These are phyloP conservation scores for Zymoseptoria pseudotritici DNA, from an alignment of 2,329 filamentous ascomycete genomes.

Conservation along the genomic window DNA sequence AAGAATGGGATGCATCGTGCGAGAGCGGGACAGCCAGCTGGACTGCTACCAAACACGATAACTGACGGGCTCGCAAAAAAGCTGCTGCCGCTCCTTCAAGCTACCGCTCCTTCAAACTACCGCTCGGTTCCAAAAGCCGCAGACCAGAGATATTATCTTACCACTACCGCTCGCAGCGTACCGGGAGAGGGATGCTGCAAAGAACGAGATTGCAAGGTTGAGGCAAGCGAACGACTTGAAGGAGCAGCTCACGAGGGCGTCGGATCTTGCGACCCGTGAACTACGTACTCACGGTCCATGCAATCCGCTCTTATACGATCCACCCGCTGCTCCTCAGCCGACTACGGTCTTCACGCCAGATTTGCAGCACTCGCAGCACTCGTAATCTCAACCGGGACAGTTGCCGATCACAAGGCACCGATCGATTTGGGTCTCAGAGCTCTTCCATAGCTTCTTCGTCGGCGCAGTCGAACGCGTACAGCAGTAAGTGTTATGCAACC, in stretches of 20 bases:
- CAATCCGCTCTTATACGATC: too few relatives aligned
- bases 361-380: background rate
- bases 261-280: too few relatives aligned
- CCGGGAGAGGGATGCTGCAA: slow-evolving; percentile 1
- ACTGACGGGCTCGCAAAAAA: slow-evolving; percentile 4
- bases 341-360: too few relatives aligned
- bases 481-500: too few relatives aligned
- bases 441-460: too few relatives aligned
- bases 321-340: background rate
- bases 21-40: too few relatives aligned
- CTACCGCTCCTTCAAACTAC: slow-evolving; percentile 1
- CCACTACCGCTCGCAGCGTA: slow-evolving; percentile 2
- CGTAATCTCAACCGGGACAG: too few relatives aligned
- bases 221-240: slow-evolving; percentile 1
- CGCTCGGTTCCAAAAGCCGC: background rate
- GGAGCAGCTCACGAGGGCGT: background rate
- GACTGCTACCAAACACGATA: background rate
- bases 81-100: background rate
- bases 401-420: too few relatives aligned
- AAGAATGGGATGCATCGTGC: too few relatives aligned
- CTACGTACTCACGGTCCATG: too few relatives aligned
- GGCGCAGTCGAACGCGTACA: too few relatives aligned
- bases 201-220: background rate
- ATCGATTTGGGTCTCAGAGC: too few relatives aligned
- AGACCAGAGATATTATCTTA: background rate